These are phyloP conservation scores for Aspergillus haitiensis DNA, from an alignment of 495 filamentous ascomycete species.

Conservation along the genomic window DNA sequence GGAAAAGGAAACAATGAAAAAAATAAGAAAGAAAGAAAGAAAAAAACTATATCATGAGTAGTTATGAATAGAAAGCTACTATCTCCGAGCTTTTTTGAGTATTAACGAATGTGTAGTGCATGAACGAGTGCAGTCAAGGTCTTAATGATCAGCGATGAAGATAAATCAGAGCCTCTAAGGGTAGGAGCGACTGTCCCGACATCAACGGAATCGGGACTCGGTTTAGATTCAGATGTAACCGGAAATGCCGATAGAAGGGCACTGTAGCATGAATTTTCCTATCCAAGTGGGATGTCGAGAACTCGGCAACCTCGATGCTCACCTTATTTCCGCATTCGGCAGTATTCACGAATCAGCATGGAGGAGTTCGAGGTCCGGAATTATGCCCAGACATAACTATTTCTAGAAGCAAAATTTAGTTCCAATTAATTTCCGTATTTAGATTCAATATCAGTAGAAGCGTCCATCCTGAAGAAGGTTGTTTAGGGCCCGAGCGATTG, in stretches of 20 bases:
- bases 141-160: background rate
- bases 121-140: background rate
- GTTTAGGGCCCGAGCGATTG: no score
- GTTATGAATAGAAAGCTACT: conserved; percentile 20
- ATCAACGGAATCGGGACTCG: conserved; percentile 5
- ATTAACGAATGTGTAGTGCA: conserved; percentile 9
- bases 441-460: no score
- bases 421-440: no score
- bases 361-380: background rate
- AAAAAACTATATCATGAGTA: conserved; percentile 19
- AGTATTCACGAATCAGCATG: conserved; percentile 10
- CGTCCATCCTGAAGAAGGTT: no score
- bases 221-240: conserved; percentile 12
- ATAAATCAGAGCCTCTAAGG: conserved; percentile 5
- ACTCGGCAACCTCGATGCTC: conserved; percentile 19
- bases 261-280: background rate
- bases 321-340: conserved; percentile 26
- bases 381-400: background rate
- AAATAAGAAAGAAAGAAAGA: conserved; percentile 9
- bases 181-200: conserved; percentile 17
- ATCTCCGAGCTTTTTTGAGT: conserved; percentile 5
- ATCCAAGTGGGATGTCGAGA: background rate
- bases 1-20: conserved; percentile 18
- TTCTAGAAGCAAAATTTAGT: no score
- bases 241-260: conserved; percentile 2